These are phyloP conservation scores for Pichia scutulata DNA, from an alignment of 805 yeast genomes.

Conservation along the genomic window DNA sequence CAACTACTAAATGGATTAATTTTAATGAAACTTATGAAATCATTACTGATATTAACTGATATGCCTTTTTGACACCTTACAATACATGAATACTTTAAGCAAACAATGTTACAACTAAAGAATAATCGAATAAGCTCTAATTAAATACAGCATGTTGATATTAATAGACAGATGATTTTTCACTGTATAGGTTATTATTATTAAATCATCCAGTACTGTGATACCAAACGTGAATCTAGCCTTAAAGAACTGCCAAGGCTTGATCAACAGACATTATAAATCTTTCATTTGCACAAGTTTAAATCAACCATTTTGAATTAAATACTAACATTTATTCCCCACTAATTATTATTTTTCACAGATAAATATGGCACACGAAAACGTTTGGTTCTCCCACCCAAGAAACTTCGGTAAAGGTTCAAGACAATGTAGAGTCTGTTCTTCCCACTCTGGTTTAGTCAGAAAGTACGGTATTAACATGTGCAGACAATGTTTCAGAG, in stretches of 20 bases:
- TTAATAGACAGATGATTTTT: too few species aligned
- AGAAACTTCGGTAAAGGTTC: slow-evolving; percentile 99
- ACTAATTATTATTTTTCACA: slow-evolving; percentile 3
- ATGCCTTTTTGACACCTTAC: too few species aligned
- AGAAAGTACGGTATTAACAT: slow-evolving; percentile 99
- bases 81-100: too few species aligned
- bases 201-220: too few species aligned
- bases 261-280: neutral
- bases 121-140: too few species aligned
- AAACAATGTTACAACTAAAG: too few species aligned
- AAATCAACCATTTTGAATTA: neutral
- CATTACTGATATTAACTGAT: too few species aligned
- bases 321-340: slow-evolving; percentile 16
- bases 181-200: too few species aligned
- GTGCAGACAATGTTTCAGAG: slow-evolving; percentile 99
- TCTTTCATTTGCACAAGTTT: neutral
- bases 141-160: too few species aligned
- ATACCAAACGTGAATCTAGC: neutral
- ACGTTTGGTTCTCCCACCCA: slow-evolving; percentile 99
- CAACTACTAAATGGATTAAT: too few species aligned
- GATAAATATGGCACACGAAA: slow-evolving; percentile 96
- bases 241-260: too few species aligned
- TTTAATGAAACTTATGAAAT: too few species aligned
- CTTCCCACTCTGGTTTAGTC: slow-evolving; percentile 98
- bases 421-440: slow-evolving; percentile 99